These are phyloP conservation scores for Clavispora carvajalis DNA, from an alignment of 805 yeast species.

Conservation along the genomic window DNA sequence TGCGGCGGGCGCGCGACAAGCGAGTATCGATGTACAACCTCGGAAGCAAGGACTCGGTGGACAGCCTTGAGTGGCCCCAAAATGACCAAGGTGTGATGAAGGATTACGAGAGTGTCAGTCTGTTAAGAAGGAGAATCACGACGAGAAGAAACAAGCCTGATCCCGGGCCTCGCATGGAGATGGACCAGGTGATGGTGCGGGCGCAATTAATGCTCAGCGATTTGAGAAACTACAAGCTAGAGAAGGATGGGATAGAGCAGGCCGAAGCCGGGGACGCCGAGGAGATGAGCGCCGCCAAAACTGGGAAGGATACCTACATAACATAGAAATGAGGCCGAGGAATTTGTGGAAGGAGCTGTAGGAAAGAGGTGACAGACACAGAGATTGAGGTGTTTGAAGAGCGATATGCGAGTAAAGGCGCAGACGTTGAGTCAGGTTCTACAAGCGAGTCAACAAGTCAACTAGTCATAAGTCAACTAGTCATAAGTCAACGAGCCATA, in stretches of 20 bases:
- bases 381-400: too few relatives aligned
- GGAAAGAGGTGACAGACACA: too few relatives aligned
- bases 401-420: too few relatives aligned
- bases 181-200: constrained; percentile 24
- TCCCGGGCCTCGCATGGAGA: neutral
- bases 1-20: neutral
- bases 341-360: too few relatives aligned
- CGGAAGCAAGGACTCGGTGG: neutral
- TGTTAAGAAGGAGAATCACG: constrained; percentile 34
- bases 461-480: too few relatives aligned
- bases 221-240: constrained; percentile 9
- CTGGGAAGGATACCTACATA: too few relatives aligned
- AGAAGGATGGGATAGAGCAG: neutral
- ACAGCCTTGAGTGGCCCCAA: neutral
- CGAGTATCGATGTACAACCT: neutral
- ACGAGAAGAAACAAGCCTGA: constrained; percentile 20
- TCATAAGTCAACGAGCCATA: too few relatives aligned
- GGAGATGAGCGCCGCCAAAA: too few relatives aligned
- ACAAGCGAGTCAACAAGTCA: too few relatives aligned
- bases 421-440: too few relatives aligned
- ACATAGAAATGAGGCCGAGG: too few relatives aligned
- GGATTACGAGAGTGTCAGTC: constrained; percentile 36
- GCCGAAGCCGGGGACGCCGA: too few relatives aligned
- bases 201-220: constrained; percentile 38
- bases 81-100: neutral